These are phyloP conservation scores for Penicillium concentricum DNA, from an alignment of 2,329 filamentous ascomycete species.

Conservation along the genomic window DNA sequence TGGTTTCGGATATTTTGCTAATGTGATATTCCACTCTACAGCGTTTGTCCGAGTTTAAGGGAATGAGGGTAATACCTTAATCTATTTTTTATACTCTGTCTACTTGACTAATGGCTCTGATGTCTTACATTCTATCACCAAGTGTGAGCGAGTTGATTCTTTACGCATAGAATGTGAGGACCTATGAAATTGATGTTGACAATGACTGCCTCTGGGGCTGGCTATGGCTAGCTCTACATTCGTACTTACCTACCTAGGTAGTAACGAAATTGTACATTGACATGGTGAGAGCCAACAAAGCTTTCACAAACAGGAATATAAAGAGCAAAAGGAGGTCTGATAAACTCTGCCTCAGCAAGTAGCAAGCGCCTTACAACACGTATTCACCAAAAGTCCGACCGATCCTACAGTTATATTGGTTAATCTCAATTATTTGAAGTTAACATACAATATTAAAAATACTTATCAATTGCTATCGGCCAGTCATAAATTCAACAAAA, in stretches of 20 bases:
- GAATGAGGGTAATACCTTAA: neutral
- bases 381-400: too few species aligned
- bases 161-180: neutral
- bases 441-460: too few species aligned
- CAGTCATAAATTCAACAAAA: too few species aligned
- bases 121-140: neutral
- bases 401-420: too few species aligned
- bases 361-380: too few species aligned
- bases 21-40: constrained; percentile 9
- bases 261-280: neutral
- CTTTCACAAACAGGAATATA: too few species aligned
- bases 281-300: too few species aligned
- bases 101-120: neutral
- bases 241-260: neutral
- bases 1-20: constrained; percentile 4
- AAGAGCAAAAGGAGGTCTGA: too few species aligned
- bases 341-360: too few species aligned
- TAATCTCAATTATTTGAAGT: too few species aligned
- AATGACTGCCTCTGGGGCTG: neutral
- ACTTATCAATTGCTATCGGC: too few species aligned
- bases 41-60: constrained; percentile 33
- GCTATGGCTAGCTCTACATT: neutral
- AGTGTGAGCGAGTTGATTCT: neutral
- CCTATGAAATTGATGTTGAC: neutral
- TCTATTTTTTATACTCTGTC: constrained; percentile 4